Evolutionary conservation across 2,329 filamentous ascomycete genomes (phyloP).

Genomic region (Venturia aucupariae): DNA sequence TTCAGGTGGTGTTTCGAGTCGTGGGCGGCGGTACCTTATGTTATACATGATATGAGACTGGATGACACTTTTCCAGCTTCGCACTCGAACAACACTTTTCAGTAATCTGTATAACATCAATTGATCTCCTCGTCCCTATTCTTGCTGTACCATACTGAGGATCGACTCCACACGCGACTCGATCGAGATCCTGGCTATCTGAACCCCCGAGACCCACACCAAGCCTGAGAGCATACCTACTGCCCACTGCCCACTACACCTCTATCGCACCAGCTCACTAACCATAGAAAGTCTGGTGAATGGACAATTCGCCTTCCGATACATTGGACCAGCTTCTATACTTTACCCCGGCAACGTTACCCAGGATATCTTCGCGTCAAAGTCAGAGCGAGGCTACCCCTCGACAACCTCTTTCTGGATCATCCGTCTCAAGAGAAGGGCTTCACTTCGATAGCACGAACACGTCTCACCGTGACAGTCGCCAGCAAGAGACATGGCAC

Average conservation of each 20-base stretch:
- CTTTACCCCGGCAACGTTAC: not conserved
- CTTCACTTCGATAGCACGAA: slow-evolving; percentile 1
- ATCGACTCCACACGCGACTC: not conserved
- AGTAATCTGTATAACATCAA: not conserved
- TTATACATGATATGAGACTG: not conserved
- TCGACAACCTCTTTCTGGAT: not conserved
- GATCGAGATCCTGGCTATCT: not conserved
- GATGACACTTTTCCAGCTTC: not conserved
- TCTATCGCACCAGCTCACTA: not conserved
- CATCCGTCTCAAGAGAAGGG: not conserved
- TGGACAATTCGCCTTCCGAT: not conserved
- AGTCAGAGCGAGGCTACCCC: slow-evolving; percentile 1
- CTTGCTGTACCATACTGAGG: not conserved
- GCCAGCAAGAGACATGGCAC: slow-evolving; percentile 8
- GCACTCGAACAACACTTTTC: not conserved
- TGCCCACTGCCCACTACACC: no score
- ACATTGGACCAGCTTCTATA: not conserved
- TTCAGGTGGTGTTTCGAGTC: not conserved
- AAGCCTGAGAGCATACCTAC: not conserved
- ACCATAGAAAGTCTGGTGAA: not conserved
- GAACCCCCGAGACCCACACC: not conserved
- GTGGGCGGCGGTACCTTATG: not conserved
- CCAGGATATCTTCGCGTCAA: not conserved
- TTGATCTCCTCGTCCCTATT: not conserved
- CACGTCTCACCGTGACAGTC: not conserved